Conservation (phyloP, 495 filamentous ascomycete genomes). For the Bacidia gigantensis region DNA sequence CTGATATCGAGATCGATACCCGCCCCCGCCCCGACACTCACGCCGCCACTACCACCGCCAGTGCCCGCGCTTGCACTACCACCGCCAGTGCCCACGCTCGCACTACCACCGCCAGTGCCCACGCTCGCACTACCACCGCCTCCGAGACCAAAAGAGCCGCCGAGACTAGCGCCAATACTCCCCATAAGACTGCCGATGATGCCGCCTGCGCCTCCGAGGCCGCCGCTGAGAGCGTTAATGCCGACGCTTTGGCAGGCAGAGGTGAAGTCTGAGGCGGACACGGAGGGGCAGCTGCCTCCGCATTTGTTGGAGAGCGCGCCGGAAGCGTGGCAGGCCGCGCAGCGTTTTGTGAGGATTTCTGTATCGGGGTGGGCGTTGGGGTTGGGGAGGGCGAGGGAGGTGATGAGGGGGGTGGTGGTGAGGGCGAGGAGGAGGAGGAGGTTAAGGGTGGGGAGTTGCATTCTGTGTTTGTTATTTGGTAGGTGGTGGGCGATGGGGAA, state of each 20-base stretch:
- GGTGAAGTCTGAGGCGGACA: background rate
- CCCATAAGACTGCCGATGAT: background rate
- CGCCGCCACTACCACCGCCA: background rate
- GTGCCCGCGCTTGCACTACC: background rate
- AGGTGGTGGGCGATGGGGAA: too few species aligned
- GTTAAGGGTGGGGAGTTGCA: background rate
- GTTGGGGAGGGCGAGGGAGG: conserved; percentile 1
- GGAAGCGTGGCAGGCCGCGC: background rate
- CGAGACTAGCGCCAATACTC: background rate
- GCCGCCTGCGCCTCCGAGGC: background rate
- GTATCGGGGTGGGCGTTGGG: background rate
- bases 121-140: background rate
- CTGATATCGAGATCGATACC: background rate
- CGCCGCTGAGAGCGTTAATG: background rate
- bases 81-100: background rate
- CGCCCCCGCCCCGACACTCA: background rate
- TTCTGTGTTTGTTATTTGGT: too few species aligned
- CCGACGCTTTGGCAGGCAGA: background rate
- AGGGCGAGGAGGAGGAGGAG: background rate
- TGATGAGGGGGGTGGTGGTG: background rate
- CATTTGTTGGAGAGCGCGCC: background rate
- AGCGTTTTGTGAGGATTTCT: too few species aligned
- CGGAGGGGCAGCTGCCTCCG: background rate
- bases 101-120: background rate
- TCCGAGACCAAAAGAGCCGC: background rate